Percentiles rank a stretch among this genome's conserved stretches.
phyloP scores from a whole-genome alignment of 2,329 filamentous ascomycete species.

The Tolypocladium tundrense region DNA sequence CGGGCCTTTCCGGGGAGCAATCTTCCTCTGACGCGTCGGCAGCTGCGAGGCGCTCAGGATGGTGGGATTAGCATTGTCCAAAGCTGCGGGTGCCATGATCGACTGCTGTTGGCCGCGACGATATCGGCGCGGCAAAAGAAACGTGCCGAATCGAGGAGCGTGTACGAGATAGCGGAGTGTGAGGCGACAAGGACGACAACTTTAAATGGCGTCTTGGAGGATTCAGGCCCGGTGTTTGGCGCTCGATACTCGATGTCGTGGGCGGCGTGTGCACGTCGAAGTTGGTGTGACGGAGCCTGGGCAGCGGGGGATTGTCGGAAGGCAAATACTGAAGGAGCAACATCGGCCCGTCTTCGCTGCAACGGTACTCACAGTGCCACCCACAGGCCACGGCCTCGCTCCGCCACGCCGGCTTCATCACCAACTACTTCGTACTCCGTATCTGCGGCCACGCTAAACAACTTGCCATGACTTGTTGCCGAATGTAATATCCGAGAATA shows the following conservation, averaged over 20 bases:
- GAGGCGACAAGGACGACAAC: neutral
- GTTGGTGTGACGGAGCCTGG: neutral
- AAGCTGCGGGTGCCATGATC: slow-evolving; percentile 16
- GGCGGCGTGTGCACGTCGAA: neutral
- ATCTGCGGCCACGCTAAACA: no score
- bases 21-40: slow-evolving; percentile 58
- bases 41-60: slow-evolving; percentile 83
- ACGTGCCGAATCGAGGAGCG: neutral
- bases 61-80: slow-evolving; percentile 83
- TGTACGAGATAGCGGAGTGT: neutral
- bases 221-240: neutral
- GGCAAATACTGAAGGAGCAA: neutral
- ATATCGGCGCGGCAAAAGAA: neutral
- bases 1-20: slow-evolving; percentile 33
- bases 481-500: neutral
- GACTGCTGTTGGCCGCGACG: neutral
- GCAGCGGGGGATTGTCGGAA: neutral
- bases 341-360: neutral
- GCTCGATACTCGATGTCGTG: neutral
- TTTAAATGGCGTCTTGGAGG: neutral
- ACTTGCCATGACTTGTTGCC: neutral
- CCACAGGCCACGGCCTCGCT: neutral
- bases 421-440: no score
- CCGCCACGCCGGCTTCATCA: neutral
- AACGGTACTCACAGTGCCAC: neutral